Conservation (phyloP, 163 green algal species). For the Chlamydomonas reinhardtii region DNA sequence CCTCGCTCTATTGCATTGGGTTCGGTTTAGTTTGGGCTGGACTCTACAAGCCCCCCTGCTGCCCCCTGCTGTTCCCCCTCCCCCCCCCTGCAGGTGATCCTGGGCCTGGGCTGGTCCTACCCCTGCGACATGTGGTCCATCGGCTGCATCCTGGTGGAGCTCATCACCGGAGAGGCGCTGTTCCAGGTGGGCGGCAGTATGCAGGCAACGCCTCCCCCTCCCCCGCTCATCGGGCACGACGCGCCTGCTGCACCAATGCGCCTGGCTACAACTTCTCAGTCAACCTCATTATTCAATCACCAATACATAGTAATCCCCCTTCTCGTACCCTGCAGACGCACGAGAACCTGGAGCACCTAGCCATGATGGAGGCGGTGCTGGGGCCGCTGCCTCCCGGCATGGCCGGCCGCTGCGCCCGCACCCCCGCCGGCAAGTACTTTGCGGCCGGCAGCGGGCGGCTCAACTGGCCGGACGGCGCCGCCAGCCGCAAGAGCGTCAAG, state of each 20-base stretch:
- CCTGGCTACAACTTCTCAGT: too few relatives aligned
- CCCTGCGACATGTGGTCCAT: slow-evolving; percentile 95
- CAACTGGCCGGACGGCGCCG: slow-evolving; percentile 84
- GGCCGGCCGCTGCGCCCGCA: slow-evolving; percentile 50
- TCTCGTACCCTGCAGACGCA: slow-evolving; percentile 75
- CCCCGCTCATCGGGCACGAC: too few relatives aligned
- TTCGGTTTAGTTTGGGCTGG: too few relatives aligned
- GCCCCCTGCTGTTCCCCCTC: too few relatives aligned
- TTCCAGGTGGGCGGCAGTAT: slow-evolving; percentile 73
- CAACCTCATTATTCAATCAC: too few relatives aligned
- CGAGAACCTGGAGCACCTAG: slow-evolving; percentile 93
- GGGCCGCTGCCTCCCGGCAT: slow-evolving; percentile 75
- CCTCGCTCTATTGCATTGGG: too few relatives aligned
- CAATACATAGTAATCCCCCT: too few relatives aligned
- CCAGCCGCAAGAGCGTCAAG: slow-evolving; percentile 78
- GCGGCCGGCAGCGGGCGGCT: slow-evolving; percentile 55
- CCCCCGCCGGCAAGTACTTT: slow-evolving; percentile 45
- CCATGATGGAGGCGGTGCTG: slow-evolving; percentile 92
- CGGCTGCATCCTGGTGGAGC: slow-evolving; percentile 97
- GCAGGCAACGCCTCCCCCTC: too few relatives aligned
- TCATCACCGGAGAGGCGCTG: slow-evolving; percentile 91
- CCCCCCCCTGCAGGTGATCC: slow-evolving; percentile 69
- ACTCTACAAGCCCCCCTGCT: too few relatives aligned
- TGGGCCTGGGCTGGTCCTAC: slow-evolving; percentile 95
- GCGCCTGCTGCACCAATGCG: too few relatives aligned